Evolutionary conservation across 164 flowering plant species (phyloP).

Genomic region (Sedum album): DNA sequence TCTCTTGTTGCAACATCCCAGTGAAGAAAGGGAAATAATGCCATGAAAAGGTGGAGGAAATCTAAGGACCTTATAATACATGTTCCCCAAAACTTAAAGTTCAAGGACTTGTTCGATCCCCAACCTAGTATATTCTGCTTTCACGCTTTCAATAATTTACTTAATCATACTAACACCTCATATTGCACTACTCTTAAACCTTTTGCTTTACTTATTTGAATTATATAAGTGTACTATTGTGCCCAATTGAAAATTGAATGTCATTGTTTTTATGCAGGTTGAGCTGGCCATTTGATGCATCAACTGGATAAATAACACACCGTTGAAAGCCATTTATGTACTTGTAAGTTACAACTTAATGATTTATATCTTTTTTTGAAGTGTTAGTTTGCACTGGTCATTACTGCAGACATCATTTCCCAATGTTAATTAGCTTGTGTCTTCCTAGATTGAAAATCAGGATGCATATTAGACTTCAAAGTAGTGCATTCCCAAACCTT

Average conservation of each 20-base stretch:
- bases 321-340: background rate
- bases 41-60: background rate
- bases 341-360: background rate
- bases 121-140: background rate
- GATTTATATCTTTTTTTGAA: background rate
- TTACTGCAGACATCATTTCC: background rate
- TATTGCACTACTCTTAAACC: background rate
- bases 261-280: background rate
- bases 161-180: slow-evolving; percentile 3
- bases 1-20: slow-evolving; percentile 2
- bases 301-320: background rate
- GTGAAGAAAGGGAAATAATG: background rate
- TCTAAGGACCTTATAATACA: slow-evolving; percentile 1
- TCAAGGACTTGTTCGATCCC: background rate
- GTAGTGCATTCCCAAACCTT: background rate
- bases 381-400: background rate
- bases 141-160: slow-evolving; percentile 1
- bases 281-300: slow-evolving; percentile 7
- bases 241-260: background rate
- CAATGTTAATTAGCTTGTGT: background rate
- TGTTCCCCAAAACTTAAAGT: background rate
- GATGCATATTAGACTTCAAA: too few relatives aligned
- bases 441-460: background rate
- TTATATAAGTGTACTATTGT: background rate
- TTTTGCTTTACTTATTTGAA: background rate